Evolutionary conservation across 352 stramenopile species (phyloP).

Genomic region (Phytophthora rubi): DNA sequence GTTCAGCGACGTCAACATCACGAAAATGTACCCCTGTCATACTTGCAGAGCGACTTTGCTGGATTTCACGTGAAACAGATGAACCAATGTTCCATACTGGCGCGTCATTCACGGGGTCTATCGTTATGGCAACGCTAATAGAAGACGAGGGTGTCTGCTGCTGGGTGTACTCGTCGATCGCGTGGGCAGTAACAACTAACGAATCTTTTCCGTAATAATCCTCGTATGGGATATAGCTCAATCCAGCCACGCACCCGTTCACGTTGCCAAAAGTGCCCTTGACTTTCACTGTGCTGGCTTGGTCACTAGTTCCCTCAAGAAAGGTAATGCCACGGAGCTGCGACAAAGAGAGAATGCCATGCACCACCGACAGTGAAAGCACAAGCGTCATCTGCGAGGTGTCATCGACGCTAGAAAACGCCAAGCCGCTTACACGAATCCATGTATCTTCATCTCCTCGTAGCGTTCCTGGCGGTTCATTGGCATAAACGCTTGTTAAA

Average conservation of each 20-base stretch:
- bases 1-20: slow-evolving; percentile 48
- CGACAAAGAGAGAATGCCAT: slow-evolving; percentile 36
- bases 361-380: slow-evolving; percentile 34
- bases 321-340: slow-evolving; percentile 31
- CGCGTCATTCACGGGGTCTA: slow-evolving; percentile 64
- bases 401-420: slow-evolving; percentile 58
- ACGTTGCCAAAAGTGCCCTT: slow-evolving; percentile 55
- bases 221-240: slow-evolving; percentile 49
- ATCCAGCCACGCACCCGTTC: slow-evolving; percentile 40
- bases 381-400: slow-evolving; percentile 39
- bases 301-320: slow-evolving; percentile 21
- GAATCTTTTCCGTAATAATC: slow-evolving; percentile 58
- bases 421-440: slow-evolving; percentile 36
- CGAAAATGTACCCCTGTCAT: slow-evolving; percentile 50
- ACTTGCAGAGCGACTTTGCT: slow-evolving; percentile 33
- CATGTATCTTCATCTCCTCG: slow-evolving; percentile 59
- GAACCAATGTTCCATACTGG: slow-evolving; percentile 57
- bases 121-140: slow-evolving; percentile 35
- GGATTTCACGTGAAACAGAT: slow-evolving; percentile 24
- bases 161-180: slow-evolving; percentile 54
- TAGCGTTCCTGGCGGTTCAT: slow-evolving; percentile 26
- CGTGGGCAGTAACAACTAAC: slow-evolving; percentile 45
- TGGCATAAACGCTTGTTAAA: slow-evolving; percentile 37
- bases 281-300: slow-evolving; percentile 17
- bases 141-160: slow-evolving; percentile 40